Base-by-base conservation (phyloP, 306 rosid genomes). In the Quercus robur region DNA sequence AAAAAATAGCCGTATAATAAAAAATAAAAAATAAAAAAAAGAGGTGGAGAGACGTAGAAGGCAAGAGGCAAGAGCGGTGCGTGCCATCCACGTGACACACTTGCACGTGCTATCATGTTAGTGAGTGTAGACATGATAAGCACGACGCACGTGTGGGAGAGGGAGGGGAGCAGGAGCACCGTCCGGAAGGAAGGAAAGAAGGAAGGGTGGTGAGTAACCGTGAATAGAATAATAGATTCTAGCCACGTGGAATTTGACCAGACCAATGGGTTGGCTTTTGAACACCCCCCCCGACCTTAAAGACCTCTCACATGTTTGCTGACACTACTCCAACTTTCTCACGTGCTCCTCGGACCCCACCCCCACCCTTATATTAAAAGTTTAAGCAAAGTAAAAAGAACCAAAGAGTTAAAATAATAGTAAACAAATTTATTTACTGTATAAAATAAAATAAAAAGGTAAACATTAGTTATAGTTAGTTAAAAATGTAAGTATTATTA, bases 231-330 rank as follows among this genome's bases (percentile, higher is more conserved):
- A 66, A 75, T 18, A 77, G 88, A 85, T 85, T 87, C 85, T 66
- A 0, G 79, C 79, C 82, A 78, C 86, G 82, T 84, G 87, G 87
- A 80, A 80, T 85, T 85, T 78, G 83, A 85, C 86, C 79, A 64
- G 73, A 17, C 78, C 80, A 72, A 69, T 75, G 67, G 74, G 91
- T 82, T 78, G 87, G 89, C 75, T 73, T 75, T 64, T 23, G 9
- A 77, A 70, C 11, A 8, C 12, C 12, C 12, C 12, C 23, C 54
- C 63, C 86, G 25, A 83, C 82, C 85, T 90, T 88, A 86, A 23
- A 81, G 83, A 71, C 67, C 67, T 46, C 75, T 86, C 94, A 94
- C 97, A 94, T 94, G 97, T 78, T 88, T 83, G 83, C 98, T 94
- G 97, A 94, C 92, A 83, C 85, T 75, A 74, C 76, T 75, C 89